Conservation (phyloP, 108 stramenopile species). For the Asterionellopsis glacialis region DNA sequence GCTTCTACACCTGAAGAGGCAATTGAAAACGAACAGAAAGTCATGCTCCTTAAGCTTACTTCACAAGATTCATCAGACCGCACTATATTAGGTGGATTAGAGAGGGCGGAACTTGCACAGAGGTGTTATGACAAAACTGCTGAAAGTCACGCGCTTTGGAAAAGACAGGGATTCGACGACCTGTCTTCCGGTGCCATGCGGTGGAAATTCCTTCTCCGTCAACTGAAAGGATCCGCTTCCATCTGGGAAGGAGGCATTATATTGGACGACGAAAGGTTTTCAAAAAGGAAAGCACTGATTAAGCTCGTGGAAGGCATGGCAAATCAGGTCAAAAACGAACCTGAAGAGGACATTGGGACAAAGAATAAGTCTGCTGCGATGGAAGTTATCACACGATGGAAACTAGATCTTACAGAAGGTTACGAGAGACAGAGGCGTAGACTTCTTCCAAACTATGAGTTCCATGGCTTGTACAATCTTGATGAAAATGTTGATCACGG, state of each 20-base stretch:
- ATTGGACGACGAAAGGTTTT: constrained; percentile 31
- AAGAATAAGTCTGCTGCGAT: constrained; percentile 12
- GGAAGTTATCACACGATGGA: constrained; percentile 63
- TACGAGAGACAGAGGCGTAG: constrained; percentile 78
- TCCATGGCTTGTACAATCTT: constrained; percentile 84
- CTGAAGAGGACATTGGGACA: constrained; percentile 5
- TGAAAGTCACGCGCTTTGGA: constrained; percentile 82
- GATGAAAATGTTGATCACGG: constrained; percentile 52
- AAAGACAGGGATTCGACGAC: constrained; percentile 86
- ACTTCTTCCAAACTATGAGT: constrained; percentile 87
- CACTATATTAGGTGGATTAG: constrained; percentile 72
- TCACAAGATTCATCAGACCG: constrained; percentile 68
- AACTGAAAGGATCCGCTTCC: constrained; percentile 78
- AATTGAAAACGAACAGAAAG: constrained; percentile 76
- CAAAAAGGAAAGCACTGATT: constrained; percentile 32
- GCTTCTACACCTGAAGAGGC: constrained; percentile 64
- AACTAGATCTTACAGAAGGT: constrained; percentile 85
- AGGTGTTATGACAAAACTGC: constrained; percentile 64
- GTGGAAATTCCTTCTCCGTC: constrained; percentile 76
- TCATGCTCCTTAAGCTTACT: constrained; percentile 58
- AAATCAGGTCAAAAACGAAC: neutral
- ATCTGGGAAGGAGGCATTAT: constrained; percentile 82
- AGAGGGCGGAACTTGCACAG: constrained; percentile 67
- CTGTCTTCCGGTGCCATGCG: constrained; percentile 84
- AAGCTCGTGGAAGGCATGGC: neutral